Percentiles rank a stretch among this genome's conserved stretches.
Conservation (phyloP, 2,329 filamentous ascomycete species). For the Aspergillus sp. region DNA sequence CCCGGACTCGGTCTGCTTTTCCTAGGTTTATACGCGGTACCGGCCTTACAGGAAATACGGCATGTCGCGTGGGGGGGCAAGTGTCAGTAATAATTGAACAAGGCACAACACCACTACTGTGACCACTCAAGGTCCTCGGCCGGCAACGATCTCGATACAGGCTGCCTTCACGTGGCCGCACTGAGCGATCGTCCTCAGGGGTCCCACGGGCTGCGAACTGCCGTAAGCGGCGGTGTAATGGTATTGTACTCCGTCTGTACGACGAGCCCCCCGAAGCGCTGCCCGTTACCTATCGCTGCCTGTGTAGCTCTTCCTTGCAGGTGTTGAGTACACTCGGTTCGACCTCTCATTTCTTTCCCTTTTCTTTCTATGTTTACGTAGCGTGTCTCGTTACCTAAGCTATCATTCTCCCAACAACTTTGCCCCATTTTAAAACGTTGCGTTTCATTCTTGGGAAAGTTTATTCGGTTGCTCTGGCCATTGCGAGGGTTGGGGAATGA, state of each 20-base stretch:
- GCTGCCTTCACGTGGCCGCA: slow-evolving; percentile 22
- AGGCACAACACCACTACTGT: background rate
- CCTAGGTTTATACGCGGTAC: background rate
- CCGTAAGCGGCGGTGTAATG: slow-evolving; percentile 11
- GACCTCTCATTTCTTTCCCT: too few relatives aligned
- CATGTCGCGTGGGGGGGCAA: background rate
- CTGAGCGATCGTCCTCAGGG: slow-evolving; percentile 25
- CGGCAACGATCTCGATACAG: slow-evolving; percentile 20
- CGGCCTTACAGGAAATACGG: background rate
- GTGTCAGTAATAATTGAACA: background rate
- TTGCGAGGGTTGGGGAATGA: background rate
- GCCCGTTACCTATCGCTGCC: background rate
- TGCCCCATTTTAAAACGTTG: background rate
- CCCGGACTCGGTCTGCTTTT: background rate
- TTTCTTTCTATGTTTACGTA: background rate
- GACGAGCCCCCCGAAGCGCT: background rate
- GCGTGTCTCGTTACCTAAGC: background rate
- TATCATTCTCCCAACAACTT: background rate
- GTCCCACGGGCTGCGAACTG: slow-evolving; percentile 21
- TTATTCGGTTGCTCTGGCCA: background rate
- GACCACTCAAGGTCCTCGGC: slow-evolving; percentile 5
- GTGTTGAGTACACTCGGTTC: background rate
- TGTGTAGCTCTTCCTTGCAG: background rate
- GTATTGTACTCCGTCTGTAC: background rate
- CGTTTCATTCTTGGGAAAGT: background rate